Base-by-base conservation (phyloP, 257 asterid genomes). In the Primulina eburnea region DNA sequence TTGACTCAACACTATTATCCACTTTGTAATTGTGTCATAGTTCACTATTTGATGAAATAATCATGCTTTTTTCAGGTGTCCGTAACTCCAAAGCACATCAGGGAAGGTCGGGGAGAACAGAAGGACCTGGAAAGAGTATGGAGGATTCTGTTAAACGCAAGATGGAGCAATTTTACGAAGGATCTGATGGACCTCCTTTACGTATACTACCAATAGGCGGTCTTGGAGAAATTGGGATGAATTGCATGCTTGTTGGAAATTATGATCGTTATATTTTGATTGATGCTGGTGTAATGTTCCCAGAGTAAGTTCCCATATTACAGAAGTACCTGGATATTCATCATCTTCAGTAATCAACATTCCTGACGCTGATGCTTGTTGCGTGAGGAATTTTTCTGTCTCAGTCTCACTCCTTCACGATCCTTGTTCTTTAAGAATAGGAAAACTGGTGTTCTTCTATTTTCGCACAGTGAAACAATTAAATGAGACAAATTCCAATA, bases 221-320 rank as follows among this genome's bases (percentile, higher is more conserved):
- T 70, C 81, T 94, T 63, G 97, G 97, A 77, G 97, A 94, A 85
- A 94, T 94, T 38, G 99, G 99, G 84, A 94, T 94, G 99, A 94
- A 94, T 72, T 94, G 99, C 87, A 94, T 94, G 99, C 92, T 94
- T 16, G 89, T 94, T 34, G 99, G 99, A 61, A 89, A 91, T 81
- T 87, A 85, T 78, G 97, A 94, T 68, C 89, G 99, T 57, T 94
- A 94, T 84, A 88, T 94, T 78, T 80, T 94, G 81, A 85, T 94
- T 61, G 99, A 94, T 83, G 97, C 99, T 50, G 99, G 99, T 75
- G 83, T 94, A 29, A 94, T 94, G 99, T 94, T 94, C 78, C 96
- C 99, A 59, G 97, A 87, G 99, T 94, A 84, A 82, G 97, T 84
- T 66, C 37, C 38, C 17, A 26, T 56, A 55, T 65, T 20, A 30